Conservation (phyloP, 306 rosid species). For the Vigna mungo region DNA sequence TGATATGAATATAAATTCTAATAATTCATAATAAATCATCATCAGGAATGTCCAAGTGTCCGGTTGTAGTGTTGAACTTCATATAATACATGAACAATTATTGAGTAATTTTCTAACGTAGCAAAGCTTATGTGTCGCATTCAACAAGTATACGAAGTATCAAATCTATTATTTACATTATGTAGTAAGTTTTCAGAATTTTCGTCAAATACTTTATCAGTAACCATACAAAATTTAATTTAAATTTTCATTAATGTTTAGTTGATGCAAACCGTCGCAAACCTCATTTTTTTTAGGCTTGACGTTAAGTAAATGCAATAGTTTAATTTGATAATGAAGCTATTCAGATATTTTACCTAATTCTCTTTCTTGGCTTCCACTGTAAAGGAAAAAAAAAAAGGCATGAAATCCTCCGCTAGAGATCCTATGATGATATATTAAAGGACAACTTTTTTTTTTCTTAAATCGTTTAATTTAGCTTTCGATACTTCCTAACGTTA, state of each 20-base stretch:
- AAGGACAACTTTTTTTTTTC: conserved; percentile 1
- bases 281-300: background rate
- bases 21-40: no score
- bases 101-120: background rate
- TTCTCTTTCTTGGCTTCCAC: conserved; percentile 25
- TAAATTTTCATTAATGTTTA: background rate
- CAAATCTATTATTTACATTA: background rate
- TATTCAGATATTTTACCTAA: conserved; percentile 11
- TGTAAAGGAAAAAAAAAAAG: conserved; percentile 4
- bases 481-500: conserved; percentile 2
- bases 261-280: background rate
- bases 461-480: background rate
- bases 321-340: conserved; percentile 1
- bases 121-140: background rate
- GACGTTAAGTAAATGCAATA: background rate
- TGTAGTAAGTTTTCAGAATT: no score
- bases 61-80: background rate
- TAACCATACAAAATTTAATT: background rate
- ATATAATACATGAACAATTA: background rate
- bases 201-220: background rate
- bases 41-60: background rate
- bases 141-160: no score
- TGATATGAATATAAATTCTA: no score
- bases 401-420: conserved; percentile 8
- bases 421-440: background rate